Percentiles rank a stretch among this genome's conserved stretches.
These are phyloP conservation scores for Colletotrichum godetiae DNA, from an alignment of 2,329 filamentous ascomycete genomes.

Conservation along the genomic window DNA sequence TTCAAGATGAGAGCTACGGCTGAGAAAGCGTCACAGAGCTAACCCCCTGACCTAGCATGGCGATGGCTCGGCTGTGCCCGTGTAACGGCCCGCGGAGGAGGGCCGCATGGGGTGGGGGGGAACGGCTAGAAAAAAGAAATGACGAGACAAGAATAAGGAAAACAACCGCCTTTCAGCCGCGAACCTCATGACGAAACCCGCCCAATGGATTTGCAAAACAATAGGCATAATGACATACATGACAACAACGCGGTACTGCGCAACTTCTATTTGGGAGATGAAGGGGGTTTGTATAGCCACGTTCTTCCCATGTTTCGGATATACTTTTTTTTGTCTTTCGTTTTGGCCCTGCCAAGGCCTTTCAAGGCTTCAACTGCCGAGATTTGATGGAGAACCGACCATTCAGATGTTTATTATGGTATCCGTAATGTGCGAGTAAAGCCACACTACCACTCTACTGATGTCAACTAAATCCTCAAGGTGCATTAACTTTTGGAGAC, in stretches of 20 bases:
- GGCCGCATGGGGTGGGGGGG: background rate
- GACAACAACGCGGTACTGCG: background rate
- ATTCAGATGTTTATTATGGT: background rate
- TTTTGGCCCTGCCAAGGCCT: background rate
- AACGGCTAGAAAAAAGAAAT: slow-evolving; percentile 16
- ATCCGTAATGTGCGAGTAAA: background rate
- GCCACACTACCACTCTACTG: background rate
- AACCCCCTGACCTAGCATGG: background rate
- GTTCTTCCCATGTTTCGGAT: slow-evolving; percentile 11
- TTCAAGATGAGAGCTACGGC: background rate
- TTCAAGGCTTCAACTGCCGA: background rate
- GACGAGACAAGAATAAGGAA: background rate
- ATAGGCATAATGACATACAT: background rate
- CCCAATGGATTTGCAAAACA: background rate
- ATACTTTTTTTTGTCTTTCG: background rate
- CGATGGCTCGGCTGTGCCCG: slow-evolving; percentile 10
- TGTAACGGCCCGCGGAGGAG: slow-evolving; percentile 20
- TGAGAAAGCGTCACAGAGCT: background rate
- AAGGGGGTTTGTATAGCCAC: background rate
- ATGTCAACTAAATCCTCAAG: background rate
- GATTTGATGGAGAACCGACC: background rate
- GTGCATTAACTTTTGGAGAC: background rate
- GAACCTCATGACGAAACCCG: background rate
- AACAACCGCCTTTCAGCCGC: background rate
- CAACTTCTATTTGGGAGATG: background rate